These are phyloP conservation scores for Didymosphaeria variabile DNA, from an alignment of 2,329 filamentous ascomycete species.

Conservation along the genomic window DNA sequence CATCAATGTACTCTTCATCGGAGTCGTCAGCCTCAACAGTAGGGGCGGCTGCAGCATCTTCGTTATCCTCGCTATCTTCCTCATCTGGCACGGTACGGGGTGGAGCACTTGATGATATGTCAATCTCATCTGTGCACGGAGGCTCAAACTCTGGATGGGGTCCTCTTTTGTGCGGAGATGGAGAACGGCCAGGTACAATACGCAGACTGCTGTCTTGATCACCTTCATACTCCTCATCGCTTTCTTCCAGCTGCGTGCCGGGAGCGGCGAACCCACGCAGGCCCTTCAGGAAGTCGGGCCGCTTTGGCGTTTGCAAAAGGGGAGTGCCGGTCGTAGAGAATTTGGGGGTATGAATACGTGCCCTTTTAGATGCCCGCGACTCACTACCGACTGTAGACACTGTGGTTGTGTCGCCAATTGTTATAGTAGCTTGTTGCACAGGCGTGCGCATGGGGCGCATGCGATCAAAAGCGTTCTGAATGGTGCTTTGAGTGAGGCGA, in stretches of 20 bases:
- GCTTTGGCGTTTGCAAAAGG: conserved; percentile 39
- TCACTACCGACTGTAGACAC: conserved; percentile 69
- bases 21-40: conserved; percentile 29
- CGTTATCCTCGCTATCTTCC: conserved; percentile 14
- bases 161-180: conserved; percentile 25
- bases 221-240: conserved; percentile 46
- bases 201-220: conserved; percentile 28
- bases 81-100: conserved; percentile 3
- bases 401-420: conserved; percentile 73
- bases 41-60: conserved; percentile 16
- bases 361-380: conserved; percentile 58
- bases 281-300: conserved; percentile 53
- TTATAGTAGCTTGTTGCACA: conserved; percentile 75
- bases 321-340: conserved; percentile 41
- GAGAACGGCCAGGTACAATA: conserved; percentile 25
- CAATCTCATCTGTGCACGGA: conserved; percentile 27
- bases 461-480: conserved; percentile 70
- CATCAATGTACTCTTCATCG: conserved; percentile 61
- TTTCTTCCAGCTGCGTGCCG: conserved; percentile 54
- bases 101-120: conserved; percentile 26
- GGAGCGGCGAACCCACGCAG: conserved; percentile 65
- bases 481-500: conserved; percentile 48
- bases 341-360: conserved; percentile 54
- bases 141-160: conserved; percentile 23
- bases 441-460: conserved; percentile 71